These are phyloP conservation scores for Punica granatum DNA, from an alignment of 345 rosid species.

Conservation along the genomic window DNA sequence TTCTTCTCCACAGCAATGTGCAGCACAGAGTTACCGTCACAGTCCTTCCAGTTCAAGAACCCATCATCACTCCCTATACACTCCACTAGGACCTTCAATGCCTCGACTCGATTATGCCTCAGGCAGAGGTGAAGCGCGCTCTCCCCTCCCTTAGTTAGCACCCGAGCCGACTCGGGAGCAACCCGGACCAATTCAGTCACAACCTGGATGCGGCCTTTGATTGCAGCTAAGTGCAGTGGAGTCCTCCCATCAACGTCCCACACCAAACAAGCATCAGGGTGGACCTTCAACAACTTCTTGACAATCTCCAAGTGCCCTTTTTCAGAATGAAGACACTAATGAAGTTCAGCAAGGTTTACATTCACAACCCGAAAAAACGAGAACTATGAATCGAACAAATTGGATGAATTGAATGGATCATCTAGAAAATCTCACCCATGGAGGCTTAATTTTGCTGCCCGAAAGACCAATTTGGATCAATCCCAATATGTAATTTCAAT, in stretches of 20 bases:
- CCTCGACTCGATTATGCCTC: slow-evolving; percentile 15
- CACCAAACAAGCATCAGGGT: slow-evolving; percentile 13
- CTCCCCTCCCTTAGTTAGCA: slow-evolving; percentile 11
- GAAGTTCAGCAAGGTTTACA: not conserved
- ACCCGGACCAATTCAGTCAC: slow-evolving; percentile 11
- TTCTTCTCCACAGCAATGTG: slow-evolving; percentile 21
- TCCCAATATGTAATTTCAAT: not conserved
- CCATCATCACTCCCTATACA: slow-evolving; percentile 8
- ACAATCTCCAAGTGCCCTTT: slow-evolving; percentile 19
- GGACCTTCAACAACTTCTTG: slow-evolving; percentile 8
- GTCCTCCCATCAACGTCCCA: slow-evolving; percentile 20
- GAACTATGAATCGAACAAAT: not conserved
- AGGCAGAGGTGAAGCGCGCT: slow-evolving; percentile 19
- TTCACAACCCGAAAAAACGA: not conserved
- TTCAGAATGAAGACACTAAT: not conserved
- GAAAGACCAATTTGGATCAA: too few species aligned
- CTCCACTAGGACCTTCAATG: slow-evolving; percentile 19
- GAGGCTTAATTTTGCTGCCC: too few species aligned
- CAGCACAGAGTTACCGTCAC: slow-evolving; percentile 19
- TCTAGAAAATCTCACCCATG: too few species aligned
- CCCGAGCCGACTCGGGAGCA: slow-evolving; percentile 14
- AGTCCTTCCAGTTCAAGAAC: slow-evolving; percentile 15
- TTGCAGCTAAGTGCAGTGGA: slow-evolving; percentile 19
- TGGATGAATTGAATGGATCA: not conserved
- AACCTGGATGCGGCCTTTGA: slow-evolving; percentile 18